Evolutionary conservation across 768 basidiomycete species (phyloP).

Genomic region (Hypsizygus marmoreus): DNA sequence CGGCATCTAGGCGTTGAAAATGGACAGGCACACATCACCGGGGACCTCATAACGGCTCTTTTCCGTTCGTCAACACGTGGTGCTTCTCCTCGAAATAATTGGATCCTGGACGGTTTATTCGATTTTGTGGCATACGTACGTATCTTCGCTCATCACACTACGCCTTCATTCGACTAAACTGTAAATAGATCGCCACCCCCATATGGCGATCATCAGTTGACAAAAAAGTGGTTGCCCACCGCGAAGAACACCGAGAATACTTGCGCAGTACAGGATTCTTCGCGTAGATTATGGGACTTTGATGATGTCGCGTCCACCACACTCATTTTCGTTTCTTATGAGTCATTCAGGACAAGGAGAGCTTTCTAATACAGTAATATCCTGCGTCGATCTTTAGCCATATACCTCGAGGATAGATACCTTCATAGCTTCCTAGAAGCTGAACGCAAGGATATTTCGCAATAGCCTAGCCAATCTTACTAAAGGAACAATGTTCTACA

Average conservation of each 20-base stretch:
- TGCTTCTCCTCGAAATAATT: slow-evolving; percentile 57
- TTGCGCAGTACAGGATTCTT: slow-evolving; percentile 48
- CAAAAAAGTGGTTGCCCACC: slow-evolving; percentile 44
- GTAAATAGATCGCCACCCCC: slow-evolving; percentile 47
- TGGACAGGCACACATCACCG: slow-evolving; percentile 75
- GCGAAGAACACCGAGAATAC: slow-evolving; percentile 48
- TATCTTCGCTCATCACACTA: slow-evolving; percentile 11
- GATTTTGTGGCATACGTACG: slow-evolving; percentile 50
- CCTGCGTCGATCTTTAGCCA: no score
- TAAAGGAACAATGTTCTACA: no score
- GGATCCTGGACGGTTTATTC: slow-evolving; percentile 55
- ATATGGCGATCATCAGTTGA: slow-evolving; percentile 56
- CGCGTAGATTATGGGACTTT: slow-evolving; percentile 10
- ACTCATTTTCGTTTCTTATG: no score
- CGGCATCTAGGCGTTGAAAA: slow-evolving; percentile 57
- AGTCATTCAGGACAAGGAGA: no score
- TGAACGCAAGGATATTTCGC: no score
- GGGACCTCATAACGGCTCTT: slow-evolving; percentile 64
- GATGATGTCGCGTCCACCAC: no score
- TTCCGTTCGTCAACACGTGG: slow-evolving; percentile 73
- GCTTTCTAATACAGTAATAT: no score
- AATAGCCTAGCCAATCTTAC: no score
- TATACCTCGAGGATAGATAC: no score
- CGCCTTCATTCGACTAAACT: slow-evolving; percentile 3
- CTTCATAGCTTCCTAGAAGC: no score